Conservation (phyloP, 2,329 filamentous ascomycete species). For the Fusarium oxysporum region DNA sequence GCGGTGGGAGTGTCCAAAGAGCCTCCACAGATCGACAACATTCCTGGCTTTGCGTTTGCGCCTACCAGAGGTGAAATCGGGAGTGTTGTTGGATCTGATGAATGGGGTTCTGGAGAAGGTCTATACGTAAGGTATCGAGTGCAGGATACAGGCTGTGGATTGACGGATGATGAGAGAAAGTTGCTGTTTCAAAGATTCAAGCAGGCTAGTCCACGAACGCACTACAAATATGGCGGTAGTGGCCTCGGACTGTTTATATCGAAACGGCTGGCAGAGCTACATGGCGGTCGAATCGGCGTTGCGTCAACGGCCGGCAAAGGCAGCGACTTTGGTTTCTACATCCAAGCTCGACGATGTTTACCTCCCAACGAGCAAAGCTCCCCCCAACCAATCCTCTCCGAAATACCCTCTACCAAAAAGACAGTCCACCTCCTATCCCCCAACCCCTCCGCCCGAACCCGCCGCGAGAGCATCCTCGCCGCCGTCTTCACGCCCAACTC, state of each 20-base stretch:
- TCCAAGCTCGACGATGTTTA: conserved; percentile 63
- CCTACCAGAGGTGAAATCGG: conserved; percentile 14
- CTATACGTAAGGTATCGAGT: conserved; percentile 64
- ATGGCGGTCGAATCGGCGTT: conserved; percentile 74
- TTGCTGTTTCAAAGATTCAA: conserved; percentile 75
- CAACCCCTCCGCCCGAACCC: not conserved
- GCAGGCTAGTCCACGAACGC: conserved; percentile 64
- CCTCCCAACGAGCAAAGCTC: conserved; percentile 31
- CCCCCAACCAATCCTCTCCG: not conserved
- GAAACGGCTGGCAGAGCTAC: conserved; percentile 70
- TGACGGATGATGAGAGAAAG: conserved; percentile 71
- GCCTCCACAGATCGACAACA: not conserved
- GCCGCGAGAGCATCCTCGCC: not conserved
- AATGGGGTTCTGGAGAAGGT: conserved; percentile 50
- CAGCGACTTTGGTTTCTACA: conserved; percentile 72
- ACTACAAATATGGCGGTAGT: conserved; percentile 72
- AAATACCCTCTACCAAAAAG: not conserved
- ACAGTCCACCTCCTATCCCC: not conserved
- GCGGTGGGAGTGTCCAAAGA: conserved; percentile 58
- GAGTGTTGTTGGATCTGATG: conserved; percentile 36
- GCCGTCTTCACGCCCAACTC: conserved; percentile 32
- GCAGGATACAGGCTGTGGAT: conserved; percentile 73
- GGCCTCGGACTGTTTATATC: conserved; percentile 74
- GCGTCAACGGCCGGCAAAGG: conserved; percentile 68
- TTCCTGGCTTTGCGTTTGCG: conserved; percentile 23